A percentile compares a stretch with the other conserved stretches of the same genome.
Conservation (phyloP, 73 alveolate species). For the Paramecium pentaurelia region DNA sequence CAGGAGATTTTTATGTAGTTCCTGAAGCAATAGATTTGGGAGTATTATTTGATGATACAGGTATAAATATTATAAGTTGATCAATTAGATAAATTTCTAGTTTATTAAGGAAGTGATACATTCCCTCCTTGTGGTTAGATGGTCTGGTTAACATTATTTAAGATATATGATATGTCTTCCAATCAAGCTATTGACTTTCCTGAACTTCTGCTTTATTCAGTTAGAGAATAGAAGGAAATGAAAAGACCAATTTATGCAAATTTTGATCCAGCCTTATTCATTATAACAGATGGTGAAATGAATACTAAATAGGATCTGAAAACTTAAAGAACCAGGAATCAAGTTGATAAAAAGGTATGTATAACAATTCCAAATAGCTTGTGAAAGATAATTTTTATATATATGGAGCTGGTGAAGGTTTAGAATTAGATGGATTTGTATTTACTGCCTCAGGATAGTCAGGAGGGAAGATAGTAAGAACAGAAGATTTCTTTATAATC, state of each 20-base stretch:
- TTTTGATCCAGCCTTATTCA: conserved; percentile 27
- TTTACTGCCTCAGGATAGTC: not conserved
- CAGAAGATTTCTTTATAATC: conserved; percentile 26
- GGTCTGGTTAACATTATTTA: not conserved
- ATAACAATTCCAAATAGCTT: not conserved
- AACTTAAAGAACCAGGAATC: not conserved
- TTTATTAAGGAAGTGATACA: conserved; percentile 15
- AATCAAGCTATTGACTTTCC: conserved; percentile 23
- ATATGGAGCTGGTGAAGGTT: not conserved
- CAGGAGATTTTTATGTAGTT: conserved; percentile 17
- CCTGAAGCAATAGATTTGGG: conserved; percentile 8
- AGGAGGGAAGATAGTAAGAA: not conserved
- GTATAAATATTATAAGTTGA: not conserved
- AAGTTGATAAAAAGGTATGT: conserved; percentile 21
- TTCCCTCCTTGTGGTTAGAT: conserved; percentile 23
- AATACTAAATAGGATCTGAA: conserved; percentile 9
- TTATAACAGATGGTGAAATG: not conserved
- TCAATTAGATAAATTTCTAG: not conserved
- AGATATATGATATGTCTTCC: not conserved
- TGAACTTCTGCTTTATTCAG: not conserved
- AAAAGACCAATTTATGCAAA: conserved; percentile 28
- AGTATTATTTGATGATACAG: conserved; percentile 5
- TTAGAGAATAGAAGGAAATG: conserved; percentile 43
- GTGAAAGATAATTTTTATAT: conserved; percentile 27
- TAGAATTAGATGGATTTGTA: not conserved